phyloP scores from a whole-genome alignment of 202 grass and related monocot species.

The Saccharum hybrid region DNA sequence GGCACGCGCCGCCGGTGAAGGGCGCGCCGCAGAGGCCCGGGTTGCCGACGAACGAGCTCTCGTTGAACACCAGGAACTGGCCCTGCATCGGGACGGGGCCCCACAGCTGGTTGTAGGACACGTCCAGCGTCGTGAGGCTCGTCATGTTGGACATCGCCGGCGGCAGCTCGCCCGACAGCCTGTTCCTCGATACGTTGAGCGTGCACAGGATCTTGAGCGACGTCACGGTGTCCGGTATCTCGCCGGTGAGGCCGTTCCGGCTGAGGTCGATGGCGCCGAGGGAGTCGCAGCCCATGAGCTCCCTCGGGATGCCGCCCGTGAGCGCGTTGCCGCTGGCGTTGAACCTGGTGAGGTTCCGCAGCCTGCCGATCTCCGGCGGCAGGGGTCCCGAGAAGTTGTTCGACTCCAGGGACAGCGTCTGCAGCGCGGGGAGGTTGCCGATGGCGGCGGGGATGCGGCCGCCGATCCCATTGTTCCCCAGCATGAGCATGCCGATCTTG shows the following conservation, averaged over 20 bases:
- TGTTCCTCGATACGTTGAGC: constrained; percentile 82
- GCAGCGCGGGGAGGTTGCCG: constrained; percentile 69
- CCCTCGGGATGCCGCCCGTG: constrained; percentile 59
- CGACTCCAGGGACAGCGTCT: constrained; percentile 68
- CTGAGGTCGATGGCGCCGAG: constrained; percentile 73
- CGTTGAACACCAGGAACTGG: constrained; percentile 85
- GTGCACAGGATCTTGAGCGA: constrained; percentile 71
- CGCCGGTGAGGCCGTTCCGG: constrained; percentile 69
- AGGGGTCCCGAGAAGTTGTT: constrained; percentile 66
- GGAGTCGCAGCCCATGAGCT: constrained; percentile 61
- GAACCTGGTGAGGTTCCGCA: constrained; percentile 64
- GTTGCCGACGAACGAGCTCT: constrained; percentile 80
- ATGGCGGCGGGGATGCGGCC: constrained; percentile 70
- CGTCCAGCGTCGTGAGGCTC: constrained; percentile 82
- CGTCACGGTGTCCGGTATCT: constrained; percentile 65
- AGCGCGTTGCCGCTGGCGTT: constrained; percentile 77
- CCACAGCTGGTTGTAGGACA: constrained; percentile 77
- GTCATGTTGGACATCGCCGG: constrained; percentile 68
- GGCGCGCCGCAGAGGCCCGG: constrained; percentile 60
- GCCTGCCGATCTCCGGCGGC: constrained; percentile 68
- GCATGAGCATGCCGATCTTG: constrained; percentile 48
- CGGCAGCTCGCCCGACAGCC: constrained; percentile 66
- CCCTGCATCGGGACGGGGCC: constrained; percentile 64
- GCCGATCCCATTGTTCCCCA: constrained; percentile 61
- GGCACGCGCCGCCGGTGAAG: constrained; percentile 13